phyloP scores from a whole-genome alignment of 1,139 yeast species.

The Geotrichum reessii region DNA sequence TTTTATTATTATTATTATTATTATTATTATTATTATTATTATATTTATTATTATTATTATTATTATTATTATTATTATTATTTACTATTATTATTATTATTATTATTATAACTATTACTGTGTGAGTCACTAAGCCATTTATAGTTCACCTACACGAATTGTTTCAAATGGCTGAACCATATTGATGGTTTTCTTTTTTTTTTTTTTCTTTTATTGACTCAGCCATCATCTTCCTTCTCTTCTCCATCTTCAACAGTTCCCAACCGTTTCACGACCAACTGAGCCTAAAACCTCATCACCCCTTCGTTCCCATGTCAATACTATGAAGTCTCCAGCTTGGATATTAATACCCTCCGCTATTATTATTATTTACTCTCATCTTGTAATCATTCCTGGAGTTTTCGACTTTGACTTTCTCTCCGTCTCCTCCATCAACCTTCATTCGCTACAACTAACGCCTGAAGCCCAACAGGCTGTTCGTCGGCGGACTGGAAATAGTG shows the following conservation, averaged over 20 bases:
- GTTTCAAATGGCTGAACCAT: no score
- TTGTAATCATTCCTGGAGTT: slow-evolving; percentile 11
- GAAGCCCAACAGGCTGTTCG: slow-evolving; percentile 9
- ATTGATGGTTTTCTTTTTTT: not conserved
- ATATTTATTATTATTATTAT: no score
- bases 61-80: no score
- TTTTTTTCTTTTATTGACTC: not conserved
- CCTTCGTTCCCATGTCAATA: not conserved
- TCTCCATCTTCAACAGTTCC: not conserved
- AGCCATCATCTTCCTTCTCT: not conserved
- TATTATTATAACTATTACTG: no score
- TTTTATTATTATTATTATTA: no score
- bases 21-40: no score
- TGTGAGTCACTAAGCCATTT: no score
- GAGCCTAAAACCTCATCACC: not conserved
- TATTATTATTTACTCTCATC: slow-evolving; percentile 11
- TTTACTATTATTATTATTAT: no score
- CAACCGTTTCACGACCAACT: not conserved
- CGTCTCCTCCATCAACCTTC: slow-evolving; percentile 7
- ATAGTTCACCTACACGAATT: no score
- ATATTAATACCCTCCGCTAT: slow-evolving; percentile 13
- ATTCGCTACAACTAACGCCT: slow-evolving; percentile 5
- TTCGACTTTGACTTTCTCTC: slow-evolving; percentile 1
- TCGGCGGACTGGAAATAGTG: slow-evolving; percentile 6
- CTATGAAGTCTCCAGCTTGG: slow-evolving; percentile 17